These are phyloP conservation scores for Apiospora aurea DNA, from an alignment of 2,329 filamentous ascomycete species.

Conservation along the genomic window DNA sequence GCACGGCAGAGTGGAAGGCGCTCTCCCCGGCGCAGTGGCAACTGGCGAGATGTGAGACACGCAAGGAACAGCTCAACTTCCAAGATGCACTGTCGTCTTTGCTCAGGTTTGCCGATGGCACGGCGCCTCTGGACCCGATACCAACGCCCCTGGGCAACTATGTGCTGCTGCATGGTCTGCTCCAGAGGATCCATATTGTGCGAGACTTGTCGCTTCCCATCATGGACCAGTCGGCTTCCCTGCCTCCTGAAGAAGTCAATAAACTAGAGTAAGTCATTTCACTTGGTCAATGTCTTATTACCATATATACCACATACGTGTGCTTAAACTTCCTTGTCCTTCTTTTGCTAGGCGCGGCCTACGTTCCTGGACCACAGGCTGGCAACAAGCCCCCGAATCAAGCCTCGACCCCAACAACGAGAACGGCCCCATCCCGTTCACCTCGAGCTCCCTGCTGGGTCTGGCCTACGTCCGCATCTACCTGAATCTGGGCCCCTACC, in stretches of 20 bases:
- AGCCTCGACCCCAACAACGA: conserved; percentile 49
- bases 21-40: conserved; percentile 41
- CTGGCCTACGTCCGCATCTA: conserved; percentile 56
- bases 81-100: conserved; percentile 46
- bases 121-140: conserved; percentile 42
- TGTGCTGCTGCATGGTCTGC: conserved; percentile 45
- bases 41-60: conserved; percentile 36
- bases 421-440: conserved; percentile 50
- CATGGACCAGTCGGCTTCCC: conserved; percentile 40
- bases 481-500: conserved; percentile 52
- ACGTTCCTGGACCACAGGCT: conserved; percentile 47
- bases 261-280: conserved; percentile 43
- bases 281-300: not conserved
- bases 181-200: conserved; percentile 49
- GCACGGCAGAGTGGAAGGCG: conserved; percentile 47
- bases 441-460: conserved; percentile 53
- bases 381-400: conserved; percentile 49
- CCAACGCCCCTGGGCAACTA: conserved; percentile 48
- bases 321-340: not conserved
- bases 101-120: conserved; percentile 39
- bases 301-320: not conserved
- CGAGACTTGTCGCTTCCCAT: conserved; percentile 46
- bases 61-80: conserved; percentile 45
- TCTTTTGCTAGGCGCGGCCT: conserved; percentile 39
- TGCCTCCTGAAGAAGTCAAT: conserved; percentile 45